Base-by-base conservation (phyloP, 768 basidiomycete species). In the Lentinula lateritia region DNA sequence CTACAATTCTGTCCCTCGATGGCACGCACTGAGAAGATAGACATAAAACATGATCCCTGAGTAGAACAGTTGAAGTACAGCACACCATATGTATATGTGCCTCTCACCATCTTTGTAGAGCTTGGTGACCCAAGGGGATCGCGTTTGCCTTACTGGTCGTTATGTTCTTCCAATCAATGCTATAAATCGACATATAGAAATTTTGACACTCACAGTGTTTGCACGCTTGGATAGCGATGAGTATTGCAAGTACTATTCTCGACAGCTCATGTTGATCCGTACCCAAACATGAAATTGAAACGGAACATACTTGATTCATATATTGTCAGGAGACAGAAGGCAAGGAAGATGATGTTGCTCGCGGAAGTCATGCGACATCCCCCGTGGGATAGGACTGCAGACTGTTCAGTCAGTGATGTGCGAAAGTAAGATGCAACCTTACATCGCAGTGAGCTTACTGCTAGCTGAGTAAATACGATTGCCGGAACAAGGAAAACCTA, bases 11-110 rank as follows among this genome's bases (percentile, higher is more conserved):
- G n/a, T 18, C 18, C 8, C 12, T n/a, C 13, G 6, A 35, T 16
- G 32, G 2, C 12, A 68, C 74, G 50, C 52, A 78, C 78, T 60
- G 15, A 78, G 66, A 38, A 77, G 68, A 61, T 74, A 78, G 28
- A 74, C 42, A 62, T 79, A 79, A 60, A 77, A 80, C 16, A 79
- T 35, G 50, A 79, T 66, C 7, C 78, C 77, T 78, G 48, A 18
- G 10, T 16, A 18, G 9, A 12, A 35, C 32, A 54, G 28, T 28
- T 20, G n/a, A 18, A 16, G 8, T 23, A 58, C 10, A 18, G 3
- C 0, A 36, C 7, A 35, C 34, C 5, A 28, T 38, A 54, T 18
- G 23, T 23, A 23, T 23, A 50, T n/a, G 38, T 9, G 52, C 35
- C n/a, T 7, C 70, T 56, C 52, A 75, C 78, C 79, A 61, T 80